Evolutionary conservation across 2,329 filamentous ascomycete genomes (phyloP).

Genomic region (Grosmannia penicillata): DNA sequence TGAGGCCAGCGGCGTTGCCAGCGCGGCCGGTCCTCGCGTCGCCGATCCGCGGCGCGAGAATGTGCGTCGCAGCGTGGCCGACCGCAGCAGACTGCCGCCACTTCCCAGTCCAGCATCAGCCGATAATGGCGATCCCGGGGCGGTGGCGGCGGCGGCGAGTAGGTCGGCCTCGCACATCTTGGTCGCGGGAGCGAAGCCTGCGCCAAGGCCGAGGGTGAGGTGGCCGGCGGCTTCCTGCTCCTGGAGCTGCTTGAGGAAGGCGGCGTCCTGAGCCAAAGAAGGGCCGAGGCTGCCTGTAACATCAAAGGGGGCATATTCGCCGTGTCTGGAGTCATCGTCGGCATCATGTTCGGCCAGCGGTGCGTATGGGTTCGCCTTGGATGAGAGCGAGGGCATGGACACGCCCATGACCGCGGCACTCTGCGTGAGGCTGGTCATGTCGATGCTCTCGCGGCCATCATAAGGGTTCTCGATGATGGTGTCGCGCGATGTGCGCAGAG

Average conservation of each 20-base stretch:
- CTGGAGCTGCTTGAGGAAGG: constrained; percentile 29
- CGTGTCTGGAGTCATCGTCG: constrained; percentile 14
- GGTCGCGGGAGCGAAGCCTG: constrained; percentile 32
- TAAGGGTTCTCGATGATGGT: constrained; percentile 24
- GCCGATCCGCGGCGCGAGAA: constrained; percentile 6
- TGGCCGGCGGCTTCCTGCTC: constrained; percentile 38
- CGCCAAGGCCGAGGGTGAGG: constrained; percentile 43
- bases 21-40: background rate
- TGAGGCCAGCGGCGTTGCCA: constrained; percentile 3
- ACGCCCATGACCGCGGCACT: constrained; percentile 22
- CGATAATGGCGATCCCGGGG: constrained; percentile 25
- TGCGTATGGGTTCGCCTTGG: constrained; percentile 15
- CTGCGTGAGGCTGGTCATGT: constrained; percentile 23
- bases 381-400: constrained; percentile 4
- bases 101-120: background rate
- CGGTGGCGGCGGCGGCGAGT: constrained; percentile 21
- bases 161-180: constrained; percentile 36
- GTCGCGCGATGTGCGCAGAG: constrained; percentile 11
- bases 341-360: constrained; percentile 18
- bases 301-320: constrained; percentile 23
- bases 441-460: constrained; percentile 16
- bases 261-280: constrained; percentile 26
- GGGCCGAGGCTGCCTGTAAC: constrained; percentile 31
- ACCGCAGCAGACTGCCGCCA: background rate
- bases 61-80: constrained; percentile 4